Evolutionary conservation across 2,329 filamentous ascomycete species (phyloP).

Genomic region (Septoria linicola): DNA sequence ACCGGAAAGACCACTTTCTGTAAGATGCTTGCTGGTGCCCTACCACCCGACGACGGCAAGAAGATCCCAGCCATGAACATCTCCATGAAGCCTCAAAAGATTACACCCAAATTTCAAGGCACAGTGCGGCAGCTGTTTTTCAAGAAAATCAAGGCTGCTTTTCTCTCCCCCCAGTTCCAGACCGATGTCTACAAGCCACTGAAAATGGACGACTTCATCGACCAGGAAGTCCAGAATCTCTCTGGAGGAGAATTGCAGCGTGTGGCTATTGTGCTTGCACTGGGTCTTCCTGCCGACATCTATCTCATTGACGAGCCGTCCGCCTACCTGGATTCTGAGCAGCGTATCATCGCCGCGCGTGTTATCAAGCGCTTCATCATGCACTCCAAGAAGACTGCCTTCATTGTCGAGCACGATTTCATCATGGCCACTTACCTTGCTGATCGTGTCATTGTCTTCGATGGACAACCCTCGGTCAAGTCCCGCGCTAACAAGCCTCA

Average conservation of each 20-base stretch:
- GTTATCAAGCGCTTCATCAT: conserved; percentile 99
- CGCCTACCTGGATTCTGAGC: conserved; percentile 96
- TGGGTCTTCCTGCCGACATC: conserved; percentile 93
- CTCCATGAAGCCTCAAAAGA: conserved; percentile 99
- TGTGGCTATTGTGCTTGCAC: conserved; percentile 95
- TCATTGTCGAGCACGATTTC: conserved; percentile 99
- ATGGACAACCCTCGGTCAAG: conserved; percentile 85
- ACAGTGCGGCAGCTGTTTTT: conserved; percentile 98
- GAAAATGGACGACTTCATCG: conserved; percentile 98
- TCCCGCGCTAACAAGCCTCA: conserved; percentile 87
- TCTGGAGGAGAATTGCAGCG: conserved; percentile 99
- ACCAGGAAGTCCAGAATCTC: conserved; percentile 98
- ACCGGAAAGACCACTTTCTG: conserved; percentile 99
- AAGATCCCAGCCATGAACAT: conserved; percentile 92
- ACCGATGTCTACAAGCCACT: conserved; percentile 99
- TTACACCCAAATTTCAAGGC: conserved; percentile 95
- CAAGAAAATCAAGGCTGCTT: conserved; percentile 98
- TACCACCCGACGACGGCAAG: conserved; percentile 80
- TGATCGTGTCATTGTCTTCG: conserved; percentile 97
- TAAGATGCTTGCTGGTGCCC: conserved; percentile 86
- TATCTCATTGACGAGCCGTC: conserved; percentile 98
- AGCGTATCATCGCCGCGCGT: conserved; percentile 93
- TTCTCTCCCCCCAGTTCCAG: conserved; percentile 97
- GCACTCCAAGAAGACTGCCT: conserved; percentile 99
- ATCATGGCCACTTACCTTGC: conserved; percentile 86